Evolutionary conservation across 2,329 filamentous ascomycete species (phyloP), one percentile per base, ranked within the genome.

Genomic region (Fusarium redolens): DNA sequence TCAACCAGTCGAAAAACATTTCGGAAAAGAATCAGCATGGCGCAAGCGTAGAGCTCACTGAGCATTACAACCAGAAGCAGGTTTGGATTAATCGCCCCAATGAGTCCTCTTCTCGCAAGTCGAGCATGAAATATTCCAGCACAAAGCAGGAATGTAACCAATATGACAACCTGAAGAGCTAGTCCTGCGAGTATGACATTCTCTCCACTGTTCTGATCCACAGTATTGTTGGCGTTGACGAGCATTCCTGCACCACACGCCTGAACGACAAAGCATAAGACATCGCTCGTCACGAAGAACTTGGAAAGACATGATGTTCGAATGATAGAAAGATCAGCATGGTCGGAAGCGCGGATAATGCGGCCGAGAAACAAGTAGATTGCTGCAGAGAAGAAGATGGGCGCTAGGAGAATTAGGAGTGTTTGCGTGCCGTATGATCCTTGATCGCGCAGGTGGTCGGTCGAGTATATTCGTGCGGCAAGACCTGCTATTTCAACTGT

Each of bases 321-420:
- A 11, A 60, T 54, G 6, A 37, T 12, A 2, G 33, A 54, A n/a
- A 54, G 57, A 4, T 60, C 50, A 0, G 35, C 10, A 1, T 40
- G 28, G 1, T 17, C 9, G 5, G 47, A 13, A 5, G 57, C 57
- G 4, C 17, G 15, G 13, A 54, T 54, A 1, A 60, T 6, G 7
- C 57, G 57, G 15, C 45, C 45, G 33, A 60, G 45, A 4, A 60
- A 28, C 57, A 60, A 54, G 57, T 60, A 60, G 7, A 60, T 60
- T 11, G 57, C 48, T 2, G 57, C 57, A 13, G 45, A 37, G 28
- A 60, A 60, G 45, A 52, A 54, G 17, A 60, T 60, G 1, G 57
- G 57, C 4, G 57, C 45, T 9, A 60, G 57, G 13, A 60, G 35
- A 0, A 60, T 54, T 0, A 60, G 45, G 5, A 60, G 28, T 3